A percentile compares a stretch with the other conserved stretches of the same genome.
phyloP scores from a whole-genome alignment of 441 rosid species.

The Adansonia gregorii region DNA sequence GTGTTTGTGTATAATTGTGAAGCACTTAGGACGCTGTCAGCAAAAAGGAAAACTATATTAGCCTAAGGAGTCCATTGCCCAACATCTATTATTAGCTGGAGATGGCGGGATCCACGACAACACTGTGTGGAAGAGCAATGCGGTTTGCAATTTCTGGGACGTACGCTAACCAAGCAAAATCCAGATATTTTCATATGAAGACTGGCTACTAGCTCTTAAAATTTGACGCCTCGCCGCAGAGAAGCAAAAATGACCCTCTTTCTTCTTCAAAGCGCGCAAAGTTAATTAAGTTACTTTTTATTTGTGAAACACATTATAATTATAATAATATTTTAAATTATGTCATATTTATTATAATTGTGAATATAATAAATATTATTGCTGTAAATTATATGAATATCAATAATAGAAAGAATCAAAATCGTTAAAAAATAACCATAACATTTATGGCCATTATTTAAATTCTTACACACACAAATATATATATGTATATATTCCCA shows the following conservation, averaged over 20 bases:
- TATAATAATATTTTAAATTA: too few relatives aligned
- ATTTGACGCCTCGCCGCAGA: not conserved
- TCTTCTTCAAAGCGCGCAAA: not conserved
- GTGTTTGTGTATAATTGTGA: too few relatives aligned
- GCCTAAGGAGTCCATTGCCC: not conserved
- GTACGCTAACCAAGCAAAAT: not conserved
- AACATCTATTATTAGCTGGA: not conserved
- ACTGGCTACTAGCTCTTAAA: not conserved
- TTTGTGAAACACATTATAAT: not conserved
- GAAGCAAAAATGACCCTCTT: not conserved
- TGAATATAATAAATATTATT: too few relatives aligned
- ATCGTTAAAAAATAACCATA: too few relatives aligned
- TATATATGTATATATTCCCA: too few relatives aligned
- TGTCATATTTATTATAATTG: too few relatives aligned
- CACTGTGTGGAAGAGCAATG: conserved; percentile 5
- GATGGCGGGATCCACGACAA: not conserved
- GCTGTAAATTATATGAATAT: too few relatives aligned
- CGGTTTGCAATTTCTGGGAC: not conserved
- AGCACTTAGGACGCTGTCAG: not conserved
- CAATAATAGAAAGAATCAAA: too few relatives aligned
- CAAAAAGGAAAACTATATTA: not conserved
- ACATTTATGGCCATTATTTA: too few relatives aligned
- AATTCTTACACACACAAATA: too few relatives aligned
- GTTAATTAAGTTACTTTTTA: not conserved
- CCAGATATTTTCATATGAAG: conserved; percentile 7